Conservation (phyloP, 495 filamentous ascomycete species). For the Cercophora sp. region DNA sequence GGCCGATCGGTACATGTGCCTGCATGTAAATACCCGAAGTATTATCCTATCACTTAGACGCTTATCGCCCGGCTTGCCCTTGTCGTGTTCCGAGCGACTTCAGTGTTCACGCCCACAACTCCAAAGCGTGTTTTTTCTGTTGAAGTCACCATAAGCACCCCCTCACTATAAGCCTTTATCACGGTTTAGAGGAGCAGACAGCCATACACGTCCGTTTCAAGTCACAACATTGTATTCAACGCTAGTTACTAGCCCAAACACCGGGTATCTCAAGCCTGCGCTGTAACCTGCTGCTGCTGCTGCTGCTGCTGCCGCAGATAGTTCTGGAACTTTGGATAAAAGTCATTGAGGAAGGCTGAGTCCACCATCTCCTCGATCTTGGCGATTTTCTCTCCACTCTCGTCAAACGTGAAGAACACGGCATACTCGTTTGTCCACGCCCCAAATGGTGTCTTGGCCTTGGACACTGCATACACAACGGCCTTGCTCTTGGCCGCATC, state of each 20-base stretch:
- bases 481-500: not conserved
- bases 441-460: not conserved
- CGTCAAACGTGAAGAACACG: not conserved
- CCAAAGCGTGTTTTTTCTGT: too few relatives aligned
- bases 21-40: not conserved
- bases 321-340: not conserved
- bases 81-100: not conserved
- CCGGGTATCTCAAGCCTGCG: not conserved
- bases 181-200: too few relatives aligned
- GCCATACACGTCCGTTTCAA: too few relatives aligned
- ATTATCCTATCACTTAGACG: not conserved
- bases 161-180: too few relatives aligned
- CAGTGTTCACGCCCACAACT: too few relatives aligned
- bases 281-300: not conserved
- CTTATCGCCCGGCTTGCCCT: not conserved
- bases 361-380: constrained; percentile 1
- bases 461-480: not conserved
- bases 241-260: too few relatives aligned
- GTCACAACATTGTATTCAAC: too few relatives aligned
- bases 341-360: not conserved
- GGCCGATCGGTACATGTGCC: not conserved
- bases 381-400: not conserved
- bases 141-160: too few relatives aligned
- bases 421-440: not conserved
- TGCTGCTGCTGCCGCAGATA: not conserved